Conservation (phyloP, 805 yeast genomes). For the Hanseniaspora occidentalis region DNA sequence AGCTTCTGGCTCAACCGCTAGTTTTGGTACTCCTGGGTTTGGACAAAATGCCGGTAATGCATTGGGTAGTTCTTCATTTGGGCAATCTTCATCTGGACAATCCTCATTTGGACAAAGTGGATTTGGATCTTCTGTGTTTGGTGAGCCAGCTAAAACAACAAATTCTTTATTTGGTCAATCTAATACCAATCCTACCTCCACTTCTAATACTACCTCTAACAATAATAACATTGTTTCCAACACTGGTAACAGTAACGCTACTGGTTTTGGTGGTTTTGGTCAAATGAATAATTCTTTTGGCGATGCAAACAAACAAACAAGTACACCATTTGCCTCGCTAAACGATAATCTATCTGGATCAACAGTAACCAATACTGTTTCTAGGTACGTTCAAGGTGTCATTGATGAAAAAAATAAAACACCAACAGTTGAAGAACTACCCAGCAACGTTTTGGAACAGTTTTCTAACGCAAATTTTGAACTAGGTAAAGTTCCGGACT, state of each 20-base stretch:
- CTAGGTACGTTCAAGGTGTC: conserved; percentile 24
- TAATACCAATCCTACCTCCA: not conserved
- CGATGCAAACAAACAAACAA: not conserved
- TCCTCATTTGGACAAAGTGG: not conserved
- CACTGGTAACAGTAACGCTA: not conserved
- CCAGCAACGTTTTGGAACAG: conserved; percentile 31
- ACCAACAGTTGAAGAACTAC: conserved; percentile 26
- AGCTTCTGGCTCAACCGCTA: conserved; percentile 3
- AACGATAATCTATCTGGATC: too few species aligned
- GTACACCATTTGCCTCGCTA: conserved; percentile 12
- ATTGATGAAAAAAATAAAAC: conserved; percentile 19
- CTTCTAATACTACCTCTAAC: not conserved
- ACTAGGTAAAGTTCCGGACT: conserved; percentile 59
- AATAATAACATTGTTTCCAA: too few species aligned
- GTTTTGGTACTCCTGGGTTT: too few species aligned
- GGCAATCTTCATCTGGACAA: too few species aligned
- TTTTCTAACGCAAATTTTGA: conserved; percentile 37
- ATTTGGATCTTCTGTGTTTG: too few species aligned
- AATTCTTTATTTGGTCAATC: not conserved
- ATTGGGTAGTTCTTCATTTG: too few species aligned
- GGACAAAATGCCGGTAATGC: too few species aligned
- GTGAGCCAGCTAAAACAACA: not conserved
- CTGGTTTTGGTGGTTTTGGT: conserved; percentile 1
- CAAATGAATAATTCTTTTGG: not conserved
- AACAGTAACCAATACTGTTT: too few species aligned